A percentile compares a stretch with the other conserved stretches of the same genome.
Conservation (phyloP, 23 red algal species). For the Gracilaria vermiculophylla region DNA sequence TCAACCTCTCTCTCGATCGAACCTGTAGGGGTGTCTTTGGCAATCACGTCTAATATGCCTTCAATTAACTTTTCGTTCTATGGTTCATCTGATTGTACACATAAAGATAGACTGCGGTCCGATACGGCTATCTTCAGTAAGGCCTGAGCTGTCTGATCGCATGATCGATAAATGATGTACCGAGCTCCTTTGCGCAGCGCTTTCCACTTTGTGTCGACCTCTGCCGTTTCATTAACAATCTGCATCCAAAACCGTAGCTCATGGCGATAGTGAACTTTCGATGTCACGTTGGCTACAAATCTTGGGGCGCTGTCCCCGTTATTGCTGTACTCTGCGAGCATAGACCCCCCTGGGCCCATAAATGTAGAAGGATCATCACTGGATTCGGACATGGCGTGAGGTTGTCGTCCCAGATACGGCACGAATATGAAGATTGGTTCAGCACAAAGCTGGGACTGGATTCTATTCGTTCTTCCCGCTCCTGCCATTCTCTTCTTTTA, state of each 20-base stretch:
- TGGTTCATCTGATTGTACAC: background rate
- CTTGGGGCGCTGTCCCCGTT: background rate
- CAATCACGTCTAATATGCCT: background rate
- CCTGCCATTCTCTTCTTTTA: no score
- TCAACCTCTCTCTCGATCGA: background rate
- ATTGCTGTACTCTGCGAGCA: background rate
- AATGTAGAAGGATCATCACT: no score
- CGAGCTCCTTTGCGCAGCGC: background rate
- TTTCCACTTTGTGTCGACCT: constrained; percentile 1
- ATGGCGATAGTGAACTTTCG: background rate
- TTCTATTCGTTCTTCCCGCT: no score
- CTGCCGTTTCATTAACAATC: background rate
- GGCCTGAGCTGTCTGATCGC: constrained; percentile 15
- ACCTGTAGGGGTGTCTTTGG: constrained; percentile 23
- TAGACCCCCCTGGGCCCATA: background rate
- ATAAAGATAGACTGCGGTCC: background rate
- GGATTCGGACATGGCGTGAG: no score
- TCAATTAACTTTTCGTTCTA: background rate
- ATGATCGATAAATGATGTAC: constrained; percentile 12
- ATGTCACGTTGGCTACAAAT: constrained; percentile 9
- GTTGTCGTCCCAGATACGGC: no score
- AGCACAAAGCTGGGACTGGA: no score
- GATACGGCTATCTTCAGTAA: background rate
- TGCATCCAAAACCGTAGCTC: background rate
- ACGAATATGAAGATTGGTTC: no score